Evolutionary conservation across 2,329 filamentous ascomycete species (phyloP), one percentile per base, ranked within the genome.

Genomic region (Ilyonectria sp.): DNA sequence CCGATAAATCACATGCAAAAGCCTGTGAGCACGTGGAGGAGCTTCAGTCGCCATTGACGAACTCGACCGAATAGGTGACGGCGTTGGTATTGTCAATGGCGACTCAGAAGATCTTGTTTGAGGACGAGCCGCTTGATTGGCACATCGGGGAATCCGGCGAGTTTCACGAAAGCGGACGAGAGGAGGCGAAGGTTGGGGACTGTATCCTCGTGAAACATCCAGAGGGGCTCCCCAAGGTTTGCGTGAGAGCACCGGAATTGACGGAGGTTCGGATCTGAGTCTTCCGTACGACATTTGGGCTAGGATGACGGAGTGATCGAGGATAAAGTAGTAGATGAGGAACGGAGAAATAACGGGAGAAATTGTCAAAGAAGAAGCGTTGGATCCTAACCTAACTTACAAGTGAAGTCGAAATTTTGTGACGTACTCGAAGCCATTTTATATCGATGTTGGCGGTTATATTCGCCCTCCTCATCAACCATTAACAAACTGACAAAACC

Each of bases 61-160:
- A 71, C 53, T 73, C 73, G 35, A 63, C 65, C 43, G 73, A 69
- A 31, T 75, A 69, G 73, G 73, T 60, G 54, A 67, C 68, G 52
- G 54, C 61, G 35, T 50, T 75, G 52, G 53, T 73, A 56, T 60
- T 67, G 47, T 49, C 37, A 21, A 58, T 75, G 59, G 63, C 65
- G 47, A 65, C 46, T 17, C 52, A 33, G 46, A 44, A 50, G 3
- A 40, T 74, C 8, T 44, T 75, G 60, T 66, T 73, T 15, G 71
- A 73, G 19, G 56, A 70, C 13, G 69, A 69, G 15, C 70, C 73
- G 1, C 26, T 52, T 3, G 73, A 73, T 29, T 75, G 73, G 73
- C 73, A 74, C 58, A 64, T 75, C 31, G 73, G 74, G 7, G 70
- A 71, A 5, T 60, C 49, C 6, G 73, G 73, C 7, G 61, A 61